phyloP scores from a whole-genome alignment of 1,139 yeast species.

The Suhomyces ambrosiae region DNA sequence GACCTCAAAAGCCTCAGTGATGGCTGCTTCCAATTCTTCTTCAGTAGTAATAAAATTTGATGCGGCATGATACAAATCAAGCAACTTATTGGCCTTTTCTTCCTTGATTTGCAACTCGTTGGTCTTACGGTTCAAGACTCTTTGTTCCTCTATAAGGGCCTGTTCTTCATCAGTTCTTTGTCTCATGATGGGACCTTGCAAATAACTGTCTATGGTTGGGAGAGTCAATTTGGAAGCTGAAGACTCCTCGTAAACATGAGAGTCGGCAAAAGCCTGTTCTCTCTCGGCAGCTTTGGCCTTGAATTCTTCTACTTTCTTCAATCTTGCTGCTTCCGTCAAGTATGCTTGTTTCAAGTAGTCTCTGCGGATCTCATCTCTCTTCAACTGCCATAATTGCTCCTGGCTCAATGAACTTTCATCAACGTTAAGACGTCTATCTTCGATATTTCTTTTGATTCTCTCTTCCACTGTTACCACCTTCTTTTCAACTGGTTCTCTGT shows the following conservation, averaged over 20 bases:
- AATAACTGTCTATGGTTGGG: conserved; percentile 74
- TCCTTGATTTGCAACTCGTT: conserved; percentile 37
- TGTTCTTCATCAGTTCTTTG: conserved; percentile 72
- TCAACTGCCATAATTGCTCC: conserved; percentile 55
- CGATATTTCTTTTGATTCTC: conserved; percentile 56
- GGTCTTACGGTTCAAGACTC: conserved; percentile 38
- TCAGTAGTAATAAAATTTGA: conserved; percentile 66
- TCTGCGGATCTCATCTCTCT: conserved; percentile 72
- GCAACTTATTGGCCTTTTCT: conserved; percentile 54
- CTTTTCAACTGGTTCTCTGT: conserved; percentile 48
- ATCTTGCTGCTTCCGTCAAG: conserved; percentile 48
- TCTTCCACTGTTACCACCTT: conserved; percentile 60
- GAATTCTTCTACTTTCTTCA: conserved; percentile 31
- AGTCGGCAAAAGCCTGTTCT: conserved; percentile 28
- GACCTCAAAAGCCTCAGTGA: conserved; percentile 57
- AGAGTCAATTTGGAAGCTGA: conserved; percentile 64
- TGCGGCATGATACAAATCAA: conserved; percentile 74
- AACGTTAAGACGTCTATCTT: conserved; percentile 40
- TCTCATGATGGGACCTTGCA: conserved; percentile 70
- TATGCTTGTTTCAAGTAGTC: conserved; percentile 69
- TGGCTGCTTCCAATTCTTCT: conserved; percentile 58
- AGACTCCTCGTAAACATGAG: conserved; percentile 27
- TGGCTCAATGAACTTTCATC: conserved; percentile 40
- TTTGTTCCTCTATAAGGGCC: conserved; percentile 33
- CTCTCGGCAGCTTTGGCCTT: conserved; percentile 28